These are phyloP conservation scores for Rhamnella rubrinervis DNA, from an alignment of 331 rosid species.

Conservation along the genomic window DNA sequence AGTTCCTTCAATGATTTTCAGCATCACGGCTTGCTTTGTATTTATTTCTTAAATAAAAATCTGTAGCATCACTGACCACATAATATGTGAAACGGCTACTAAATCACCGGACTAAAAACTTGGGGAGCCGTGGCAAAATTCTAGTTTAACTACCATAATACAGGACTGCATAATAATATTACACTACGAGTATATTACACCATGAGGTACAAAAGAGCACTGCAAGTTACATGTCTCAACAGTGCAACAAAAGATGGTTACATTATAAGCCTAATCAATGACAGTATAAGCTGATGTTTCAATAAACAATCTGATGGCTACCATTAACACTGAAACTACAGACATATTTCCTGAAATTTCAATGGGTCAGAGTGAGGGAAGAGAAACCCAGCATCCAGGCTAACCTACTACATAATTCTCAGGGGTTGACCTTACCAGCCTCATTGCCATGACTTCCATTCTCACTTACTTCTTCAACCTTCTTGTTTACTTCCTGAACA, in stretches of 20 bases:
- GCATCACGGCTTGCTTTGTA: too few relatives aligned
- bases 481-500: constrained; percentile 40
- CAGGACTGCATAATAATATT: constrained; percentile 37
- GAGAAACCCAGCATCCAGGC: constrained; percentile 25
- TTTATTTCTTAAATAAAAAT: too few relatives aligned
- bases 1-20: not conserved
- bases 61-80: too few relatives aligned
- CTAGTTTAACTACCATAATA: constrained; percentile 28
- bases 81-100: not conserved
- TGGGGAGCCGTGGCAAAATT: constrained; percentile 12
- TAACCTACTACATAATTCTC: constrained; percentile 20
- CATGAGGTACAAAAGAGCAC: constrained; percentile 15
- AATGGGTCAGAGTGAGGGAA: constrained; percentile 47
- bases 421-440: constrained; percentile 36
- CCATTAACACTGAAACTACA: constrained; percentile 48
- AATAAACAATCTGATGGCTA: constrained; percentile 66
- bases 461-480: constrained; percentile 43
- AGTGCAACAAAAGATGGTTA: constrained; percentile 47
- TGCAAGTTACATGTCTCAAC: constrained; percentile 48
- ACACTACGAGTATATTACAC: constrained; percentile 1
- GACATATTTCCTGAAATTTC: constrained; percentile 48
- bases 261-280: constrained; percentile 63
- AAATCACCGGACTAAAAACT: not conserved
- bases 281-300: constrained; percentile 45
- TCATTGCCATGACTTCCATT: constrained; percentile 48